Conservation (phyloP, 78 protist species). For the Planoprotostelium fungivorum region DNA sequence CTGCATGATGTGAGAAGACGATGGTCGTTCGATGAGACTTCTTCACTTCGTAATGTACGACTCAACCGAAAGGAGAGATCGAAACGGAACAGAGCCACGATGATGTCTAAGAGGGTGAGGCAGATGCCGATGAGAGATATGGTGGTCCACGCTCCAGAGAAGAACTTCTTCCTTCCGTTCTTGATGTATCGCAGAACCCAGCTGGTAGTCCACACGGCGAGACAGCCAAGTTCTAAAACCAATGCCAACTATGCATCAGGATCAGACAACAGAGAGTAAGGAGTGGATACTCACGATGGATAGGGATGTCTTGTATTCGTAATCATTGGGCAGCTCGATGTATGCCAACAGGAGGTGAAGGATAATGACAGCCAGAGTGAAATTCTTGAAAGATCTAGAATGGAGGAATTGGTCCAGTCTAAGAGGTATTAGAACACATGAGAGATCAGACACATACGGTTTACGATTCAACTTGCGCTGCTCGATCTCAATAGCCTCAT, state of each 20-base stretch:
- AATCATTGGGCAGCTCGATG: background rate
- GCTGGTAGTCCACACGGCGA: background rate
- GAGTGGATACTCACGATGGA: background rate
- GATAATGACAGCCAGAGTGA: background rate
- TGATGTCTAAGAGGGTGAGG: background rate
- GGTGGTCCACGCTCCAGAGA: background rate
- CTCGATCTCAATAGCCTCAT: background rate
- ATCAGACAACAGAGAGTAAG: background rate
- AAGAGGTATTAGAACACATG: background rate
- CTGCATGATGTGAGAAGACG: background rate
- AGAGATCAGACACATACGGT: background rate
- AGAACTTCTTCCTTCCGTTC: background rate
- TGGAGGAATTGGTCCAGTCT: background rate
- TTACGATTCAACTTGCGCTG: background rate
- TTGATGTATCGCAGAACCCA: background rate
- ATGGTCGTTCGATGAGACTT: too few relatives aligned
- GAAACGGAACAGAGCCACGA: background rate
- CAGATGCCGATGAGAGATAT: background rate
- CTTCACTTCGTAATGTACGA: too few relatives aligned
- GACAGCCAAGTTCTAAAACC: background rate
- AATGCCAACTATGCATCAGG: background rate
- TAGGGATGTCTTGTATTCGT: background rate
- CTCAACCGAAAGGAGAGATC: too few relatives aligned
- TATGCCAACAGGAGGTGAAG: background rate
- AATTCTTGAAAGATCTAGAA: background rate